Evolutionary conservation across 83 land plant species (phyloP).

Genomic region (Picea abies): DNA sequence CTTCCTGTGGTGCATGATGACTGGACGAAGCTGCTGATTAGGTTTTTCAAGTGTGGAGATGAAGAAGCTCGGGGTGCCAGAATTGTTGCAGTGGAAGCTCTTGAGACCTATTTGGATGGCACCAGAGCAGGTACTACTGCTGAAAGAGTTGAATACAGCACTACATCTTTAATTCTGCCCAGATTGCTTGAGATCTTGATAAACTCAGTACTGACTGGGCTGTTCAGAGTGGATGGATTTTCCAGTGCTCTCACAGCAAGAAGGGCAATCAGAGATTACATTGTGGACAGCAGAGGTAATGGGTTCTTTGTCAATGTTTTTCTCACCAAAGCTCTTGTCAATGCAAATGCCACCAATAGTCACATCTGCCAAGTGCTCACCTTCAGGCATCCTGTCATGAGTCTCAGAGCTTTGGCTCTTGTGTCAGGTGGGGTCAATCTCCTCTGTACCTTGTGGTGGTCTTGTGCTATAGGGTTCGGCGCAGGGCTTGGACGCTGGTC

Average conservation of each 20-base stretch:
- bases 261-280: background rate
- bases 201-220: background rate
- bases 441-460: background rate
- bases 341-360: background rate
- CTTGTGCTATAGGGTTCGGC: background rate
- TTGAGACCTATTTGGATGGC: background rate
- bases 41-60: background rate
- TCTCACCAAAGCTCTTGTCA: background rate
- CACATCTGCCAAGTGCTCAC: background rate
- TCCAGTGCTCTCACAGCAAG: background rate
- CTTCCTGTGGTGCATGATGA: background rate
- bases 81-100: background rate
- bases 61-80: background rate
- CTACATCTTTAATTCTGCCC: background rate
- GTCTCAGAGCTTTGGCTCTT: constrained; percentile 2
- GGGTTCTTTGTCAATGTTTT: background rate
- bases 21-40: background rate
- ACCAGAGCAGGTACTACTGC: background rate
- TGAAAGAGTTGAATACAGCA: background rate
- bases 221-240: background rate
- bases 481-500: background rate
- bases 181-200: background rate
- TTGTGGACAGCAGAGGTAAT: background rate
- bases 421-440: background rate
- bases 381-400: background rate